A percentile compares a stretch with the other conserved stretches of the same genome.
These are phyloP conservation scores for Sclerotinia trifoliorum DNA, from an alignment of 2,329 filamentous ascomycete genomes.

Conservation along the genomic window DNA sequence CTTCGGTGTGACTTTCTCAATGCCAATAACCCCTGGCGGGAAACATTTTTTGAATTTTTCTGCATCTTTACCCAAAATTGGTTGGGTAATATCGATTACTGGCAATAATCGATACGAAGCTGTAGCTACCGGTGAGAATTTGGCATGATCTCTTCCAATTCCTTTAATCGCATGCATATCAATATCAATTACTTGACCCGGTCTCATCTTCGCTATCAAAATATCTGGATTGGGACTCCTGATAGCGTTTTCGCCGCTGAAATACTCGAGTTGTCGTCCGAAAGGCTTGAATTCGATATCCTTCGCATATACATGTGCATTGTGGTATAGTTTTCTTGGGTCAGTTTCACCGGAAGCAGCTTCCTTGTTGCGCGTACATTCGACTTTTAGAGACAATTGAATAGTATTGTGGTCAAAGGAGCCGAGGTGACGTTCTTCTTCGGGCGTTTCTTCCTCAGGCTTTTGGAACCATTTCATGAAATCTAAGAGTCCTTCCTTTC, in stretches of 20 bases:
- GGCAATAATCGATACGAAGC: slow-evolving; percentile 90
- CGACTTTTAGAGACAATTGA: slow-evolving; percentile 70
- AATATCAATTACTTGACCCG: slow-evolving; percentile 81
- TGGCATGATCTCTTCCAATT: slow-evolving; percentile 89
- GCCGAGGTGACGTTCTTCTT: slow-evolving; percentile 51
- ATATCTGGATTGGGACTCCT: slow-evolving; percentile 86
- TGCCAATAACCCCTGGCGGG: slow-evolving; percentile 78
- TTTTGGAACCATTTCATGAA: slow-evolving; percentile 82
- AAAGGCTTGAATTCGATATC: slow-evolving; percentile 75
- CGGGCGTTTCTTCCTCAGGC: slow-evolving; percentile 60
- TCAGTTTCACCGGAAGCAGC: slow-evolving; percentile 73
- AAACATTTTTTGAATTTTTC: slow-evolving; percentile 90
- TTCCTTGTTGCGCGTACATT: slow-evolving; percentile 76
- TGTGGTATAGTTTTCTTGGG: slow-evolving; percentile 78
- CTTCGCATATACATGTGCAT: slow-evolving; percentile 78
- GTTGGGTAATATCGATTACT: slow-evolving; percentile 76
- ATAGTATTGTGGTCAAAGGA: slow-evolving; percentile 84
- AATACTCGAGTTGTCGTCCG: slow-evolving; percentile 69
- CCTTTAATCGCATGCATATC: slow-evolving; percentile 95
- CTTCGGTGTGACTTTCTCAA: slow-evolving; percentile 67
- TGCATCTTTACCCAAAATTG: slow-evolving; percentile 84
- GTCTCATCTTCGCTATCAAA: slow-evolving; percentile 87
- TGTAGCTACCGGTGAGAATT: slow-evolving; percentile 94
- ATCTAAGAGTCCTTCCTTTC: slow-evolving; percentile 69
- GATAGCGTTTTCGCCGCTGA: slow-evolving; percentile 67